A percentile compares a stretch with the other conserved stretches of the same genome.
phyloP scores from a whole-genome alignment of 1,284 basidiomycete species.

The Calocybe gambosa region DNA sequence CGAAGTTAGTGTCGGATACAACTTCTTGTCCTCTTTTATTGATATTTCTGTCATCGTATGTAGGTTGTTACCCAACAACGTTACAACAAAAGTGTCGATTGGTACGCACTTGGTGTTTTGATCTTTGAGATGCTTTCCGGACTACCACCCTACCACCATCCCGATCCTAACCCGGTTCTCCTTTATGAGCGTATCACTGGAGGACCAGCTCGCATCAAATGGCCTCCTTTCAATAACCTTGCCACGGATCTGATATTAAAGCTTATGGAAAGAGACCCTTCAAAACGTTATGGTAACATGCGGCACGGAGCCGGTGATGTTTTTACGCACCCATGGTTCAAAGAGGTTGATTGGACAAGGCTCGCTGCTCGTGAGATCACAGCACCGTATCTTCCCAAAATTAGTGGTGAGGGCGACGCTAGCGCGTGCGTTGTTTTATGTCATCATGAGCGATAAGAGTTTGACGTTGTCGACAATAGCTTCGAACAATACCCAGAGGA shows the following conservation, averaged over 20 bases:
- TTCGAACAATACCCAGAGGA: slow-evolving; percentile 76
- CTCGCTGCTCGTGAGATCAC: slow-evolving; percentile 84
- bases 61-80: slow-evolving; percentile 84
- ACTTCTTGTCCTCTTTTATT: background rate
- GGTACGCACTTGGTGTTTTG: slow-evolving; percentile 97
- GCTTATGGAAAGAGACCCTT: slow-evolving; percentile 86
- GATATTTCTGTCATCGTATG: background rate
- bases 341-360: slow-evolving; percentile 93
- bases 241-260: slow-evolving; percentile 89
- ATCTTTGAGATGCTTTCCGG: slow-evolving; percentile 97
- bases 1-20: slow-evolving; percentile 45
- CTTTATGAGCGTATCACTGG: slow-evolving; percentile 79
- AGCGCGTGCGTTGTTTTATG: slow-evolving; percentile 66
- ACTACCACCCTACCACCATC: slow-evolving; percentile 71
- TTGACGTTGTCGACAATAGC: slow-evolving; percentile 30
- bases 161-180: slow-evolving; percentile 56
- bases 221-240: slow-evolving; percentile 82
- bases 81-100: slow-evolving; percentile 98
- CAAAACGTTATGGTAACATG: slow-evolving; percentile 91
- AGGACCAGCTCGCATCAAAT: slow-evolving; percentile 73
- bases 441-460: slow-evolving; percentile 5
- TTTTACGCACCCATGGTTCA: slow-evolving; percentile 95
- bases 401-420: slow-evolving; percentile 81
- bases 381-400: slow-evolving; percentile 92
- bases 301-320: slow-evolving; percentile 91